Evolutionary conservation across 768 basidiomycete genomes (phyloP), one percentile per base, ranked within the genome.

Genomic region (Tephrocybe sp.): DNA sequence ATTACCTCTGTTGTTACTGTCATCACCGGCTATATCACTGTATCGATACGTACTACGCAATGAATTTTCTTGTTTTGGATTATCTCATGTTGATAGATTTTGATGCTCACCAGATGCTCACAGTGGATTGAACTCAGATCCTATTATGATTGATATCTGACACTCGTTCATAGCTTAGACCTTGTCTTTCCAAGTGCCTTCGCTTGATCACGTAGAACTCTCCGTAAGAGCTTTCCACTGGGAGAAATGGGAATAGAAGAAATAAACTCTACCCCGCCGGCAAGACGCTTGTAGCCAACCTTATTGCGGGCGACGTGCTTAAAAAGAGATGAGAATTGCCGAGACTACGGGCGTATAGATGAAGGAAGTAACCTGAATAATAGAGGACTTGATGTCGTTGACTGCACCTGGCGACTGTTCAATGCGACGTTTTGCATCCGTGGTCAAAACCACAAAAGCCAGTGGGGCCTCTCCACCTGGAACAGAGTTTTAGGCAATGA

Each of bases 401-500:
- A 60, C 59, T 22, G 68, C 65, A 21, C 1, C 51, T 1, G 69
- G 62, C 39, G 67, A 61, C 28, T 63, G 46, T 19, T 59, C 53
- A 9, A 72, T 62, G 25, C 69, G 68, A 42, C 65, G 42, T 3
- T 71, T 63, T 7, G 78, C 76, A n/a, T 70, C 63, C 2, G 64
- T 55, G 5, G 67, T 72, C 4, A 86, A 71, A 1, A 80, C 82
- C 3, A 88, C 75, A 56, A 81, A 89, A 4, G 86, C 88, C 59
- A 87, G 60, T 0, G 87, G 87, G 5, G 86, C 67, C 60, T 89
- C 87, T 13, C 87, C 87, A 51, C 70, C 75, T 77, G 40, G 21
- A 9, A 56, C 31, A 53, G 55, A 18, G 31, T 3, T 8, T 50
- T 25, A 49, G 15, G 25, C 40, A 46, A 34, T 31, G 8, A 25